Base-by-base conservation (phyloP, 2,329 filamentous ascomycete species). In the Hymenoscyphus fraxineus region DNA sequence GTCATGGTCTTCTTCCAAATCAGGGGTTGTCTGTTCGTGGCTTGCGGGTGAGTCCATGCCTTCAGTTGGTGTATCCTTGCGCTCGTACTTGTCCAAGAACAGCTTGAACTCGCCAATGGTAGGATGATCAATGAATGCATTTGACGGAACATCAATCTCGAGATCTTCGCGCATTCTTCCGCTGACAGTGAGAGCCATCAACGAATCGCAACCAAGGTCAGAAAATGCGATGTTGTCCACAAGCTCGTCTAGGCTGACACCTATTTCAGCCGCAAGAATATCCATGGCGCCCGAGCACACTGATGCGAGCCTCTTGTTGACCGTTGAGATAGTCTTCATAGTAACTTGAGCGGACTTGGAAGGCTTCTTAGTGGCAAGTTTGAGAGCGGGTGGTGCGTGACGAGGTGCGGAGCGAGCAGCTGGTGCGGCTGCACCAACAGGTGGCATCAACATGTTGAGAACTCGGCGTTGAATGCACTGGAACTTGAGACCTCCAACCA, bases 121-220 rank as follows among this genome's bases (percentile, higher is more conserved):
- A 4, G 66, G 60, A 32, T 63, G 19, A 16, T 68, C 67, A 9
- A 59, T 79, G 67, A 86, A 85, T 0, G 81, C 79, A 60, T 82
- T 78, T 2, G 81, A 82, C 67, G 81, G 77, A 6, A 88, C 72
- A 60, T 85, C 80, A 7, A 87, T 73, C 39, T 85, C 83, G 2
- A 87, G 74, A 31, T 87, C 83, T 67, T 87, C 84, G 12, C 83
- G 81, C 59, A 88, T 80, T 32, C 82, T 80, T 31, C 82, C 84
- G 32, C 79, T 80, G 55, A 88, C 83, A 6, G 83, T 85, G 27
- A 88, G 75, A 1, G 83, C 80, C 77, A 88, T 84, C n/a, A 88
- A 78, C 1, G 85, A 87, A 71, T 88, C 85, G 16, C 86, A 81
- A 31, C 85, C 85, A 2, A 87, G 77, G 66, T 87, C 84, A 2